Percentiles rank a stretch among this genome's conserved stretches.
Conservation (phyloP, 2,329 filamentous ascomycete species). For the Cyclaneusma minus region DNA sequence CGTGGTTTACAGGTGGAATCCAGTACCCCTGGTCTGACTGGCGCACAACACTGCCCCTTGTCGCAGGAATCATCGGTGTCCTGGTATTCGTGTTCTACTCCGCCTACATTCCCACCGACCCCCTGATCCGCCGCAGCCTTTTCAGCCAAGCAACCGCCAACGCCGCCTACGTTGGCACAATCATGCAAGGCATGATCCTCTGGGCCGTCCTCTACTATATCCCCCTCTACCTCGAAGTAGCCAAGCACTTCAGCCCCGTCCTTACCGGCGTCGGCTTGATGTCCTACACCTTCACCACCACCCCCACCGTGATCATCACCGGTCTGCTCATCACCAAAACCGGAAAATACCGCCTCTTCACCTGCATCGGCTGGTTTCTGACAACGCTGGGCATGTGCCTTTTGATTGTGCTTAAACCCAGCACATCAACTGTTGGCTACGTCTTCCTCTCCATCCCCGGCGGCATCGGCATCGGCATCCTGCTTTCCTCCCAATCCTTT, state of each 20-base stretch:
- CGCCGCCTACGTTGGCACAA: constrained; percentile 32
- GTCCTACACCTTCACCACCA: constrained; percentile 44
- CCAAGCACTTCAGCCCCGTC: constrained; percentile 34
- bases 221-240: constrained; percentile 30
- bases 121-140: constrained; percentile 22
- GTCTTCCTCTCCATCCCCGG: constrained; percentile 43
- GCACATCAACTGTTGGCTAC: constrained; percentile 37
- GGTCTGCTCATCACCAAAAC: constrained; percentile 38
- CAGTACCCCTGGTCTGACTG: constrained; percentile 47
- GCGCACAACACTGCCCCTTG: constrained; percentile 42
- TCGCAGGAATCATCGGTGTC: constrained; percentile 35
- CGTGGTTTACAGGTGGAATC: constrained; percentile 27
- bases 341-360: constrained; percentile 40
- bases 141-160: constrained; percentile 29
- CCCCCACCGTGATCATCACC: constrained; percentile 34
- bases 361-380: constrained; percentile 45
- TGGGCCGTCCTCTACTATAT: constrained; percentile 38
- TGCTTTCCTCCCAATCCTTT: constrained; percentile 45
- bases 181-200: constrained; percentile 36
- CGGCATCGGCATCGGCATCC: constrained; percentile 43
- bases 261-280: constrained; percentile 37
- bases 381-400: constrained; percentile 41
- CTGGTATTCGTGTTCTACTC: constrained; percentile 32
- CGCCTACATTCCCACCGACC: constrained; percentile 19
- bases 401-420: constrained; percentile 28